Percentiles rank a stretch among this genome's conserved stretches.
These are phyloP conservation scores for Backusella tarrabulga DNA, from an alignment of 192 early-diverging fungal genomes.

Conservation along the genomic window DNA sequence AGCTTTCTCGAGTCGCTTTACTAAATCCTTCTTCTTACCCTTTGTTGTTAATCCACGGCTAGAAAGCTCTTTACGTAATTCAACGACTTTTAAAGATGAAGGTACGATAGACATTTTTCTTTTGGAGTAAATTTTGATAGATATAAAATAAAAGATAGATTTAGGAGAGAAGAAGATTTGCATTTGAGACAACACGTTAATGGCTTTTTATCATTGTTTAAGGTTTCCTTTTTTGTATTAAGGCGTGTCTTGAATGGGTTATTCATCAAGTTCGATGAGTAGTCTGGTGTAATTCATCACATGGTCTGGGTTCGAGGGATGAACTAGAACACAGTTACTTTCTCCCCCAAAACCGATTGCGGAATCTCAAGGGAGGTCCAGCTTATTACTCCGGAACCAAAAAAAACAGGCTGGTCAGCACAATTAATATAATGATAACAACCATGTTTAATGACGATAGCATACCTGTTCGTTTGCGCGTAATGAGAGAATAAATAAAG, in stretches of 20 bases:
- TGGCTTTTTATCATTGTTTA: background rate
- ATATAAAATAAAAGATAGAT: background rate
- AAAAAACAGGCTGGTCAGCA: background rate
- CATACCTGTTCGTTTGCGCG: background rate
- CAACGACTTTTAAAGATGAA: conserved; percentile 29
- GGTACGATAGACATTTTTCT: conserved; percentile 12
- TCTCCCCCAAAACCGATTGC: background rate
- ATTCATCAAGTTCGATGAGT: background rate
- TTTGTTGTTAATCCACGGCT: conserved; percentile 53
- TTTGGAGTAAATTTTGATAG: background rate
- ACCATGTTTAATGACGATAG: background rate
- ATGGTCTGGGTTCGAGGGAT: background rate
- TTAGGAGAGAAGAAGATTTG: background rate
- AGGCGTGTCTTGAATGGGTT: background rate
- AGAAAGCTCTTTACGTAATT: conserved; percentile 47
- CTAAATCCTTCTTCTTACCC: conserved; percentile 66
- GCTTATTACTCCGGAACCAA: background rate
- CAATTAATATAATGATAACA: background rate
- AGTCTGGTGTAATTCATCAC: background rate
- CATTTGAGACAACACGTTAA: background rate
- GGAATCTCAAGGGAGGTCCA: background rate
- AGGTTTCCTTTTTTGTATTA: background rate
- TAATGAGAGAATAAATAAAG: background rate
- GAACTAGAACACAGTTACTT: background rate
- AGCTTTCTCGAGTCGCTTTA: conserved; percentile 58